Evolutionary conservation across 2,329 filamentous ascomycete genomes (phyloP), one percentile per base, ranked within the genome.

Genomic region (Verticillium tricorpus): DNA sequence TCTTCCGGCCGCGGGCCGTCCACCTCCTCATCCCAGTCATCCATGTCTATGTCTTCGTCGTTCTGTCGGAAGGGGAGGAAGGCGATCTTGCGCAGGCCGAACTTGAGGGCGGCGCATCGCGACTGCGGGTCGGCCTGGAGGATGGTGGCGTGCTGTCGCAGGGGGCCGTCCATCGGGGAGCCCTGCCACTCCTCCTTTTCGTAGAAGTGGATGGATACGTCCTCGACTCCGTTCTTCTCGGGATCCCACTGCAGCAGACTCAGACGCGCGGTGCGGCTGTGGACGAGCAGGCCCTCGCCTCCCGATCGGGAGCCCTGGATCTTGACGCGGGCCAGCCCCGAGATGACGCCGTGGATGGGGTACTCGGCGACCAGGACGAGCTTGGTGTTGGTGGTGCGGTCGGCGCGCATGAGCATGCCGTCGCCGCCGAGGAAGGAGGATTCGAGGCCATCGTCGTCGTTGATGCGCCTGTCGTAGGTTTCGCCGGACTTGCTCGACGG

Each of bases 181-280:
- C 89, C 88, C 67, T 90, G 87, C 64, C 94, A 81, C 72, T 97
- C 93, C 71, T 97, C 93, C 73, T 95, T 91, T 75, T 99, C 95
- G 77, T 98, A 99, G 81, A 93, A 98, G 79, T 99, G 95, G 70
- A 99, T 94, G 59, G 94, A 98, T 65, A 95, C 86, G 60, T 94
- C 98, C 69, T 89, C 88, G 69, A 98, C 88, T 59, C 86, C 85
- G 75, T 91, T 84, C 67, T 86, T 87, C 72, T 90, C 87, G 9
- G 92, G 88, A 73, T 98, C 92, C 95, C 95, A 99, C 78, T 97
- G 92, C 61, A 97, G 83, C 74, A 99, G 81, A 75, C 91, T 96
- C 71, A 98, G 84, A 77, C 97, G 97, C 52, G 95, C 95, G 77
- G 97, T 93, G 71, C 90, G 90, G 76, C 94, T 90, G 0, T 92